Base-by-base conservation (phyloP, 2,329 filamentous ascomycete species). In the Penicillium sp. region DNA sequence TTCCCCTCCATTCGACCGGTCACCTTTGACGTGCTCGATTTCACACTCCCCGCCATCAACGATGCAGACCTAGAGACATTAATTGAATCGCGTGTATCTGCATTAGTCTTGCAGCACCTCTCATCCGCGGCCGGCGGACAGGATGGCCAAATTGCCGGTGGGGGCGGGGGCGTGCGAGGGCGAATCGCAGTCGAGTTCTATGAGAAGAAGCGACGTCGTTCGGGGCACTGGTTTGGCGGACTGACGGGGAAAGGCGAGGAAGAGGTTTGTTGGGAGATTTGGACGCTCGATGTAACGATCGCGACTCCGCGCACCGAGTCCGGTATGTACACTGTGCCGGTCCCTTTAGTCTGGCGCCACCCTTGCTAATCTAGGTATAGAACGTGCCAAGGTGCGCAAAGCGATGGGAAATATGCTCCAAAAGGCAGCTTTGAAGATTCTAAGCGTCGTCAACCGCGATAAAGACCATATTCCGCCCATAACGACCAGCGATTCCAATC, bases 381-480 rank as follows among this genome's bases (percentile, higher is more conserved):
- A 97, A 72, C 86, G 90, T 57, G 86, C 86, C 45, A 96, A 96
- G 72, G 91, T 96, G 63, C 88, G 92, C 66, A 86, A 87, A 67
- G 90, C 91, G 47, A 96, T 96, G 88, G 90, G 93, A 67, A 89
- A 90, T 58, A 94, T 90, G 40, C 84, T 99, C 51, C 85, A 91
- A 60, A 89, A 91, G 58, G 90, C 91, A 7, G 89, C 89, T 55
- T 84, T 96, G 79, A 96, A 96, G 75, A 93, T 97, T 65, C 84
- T 97, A 63, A 87, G 86, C 58, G 88, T 90, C 50, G 91, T 90
- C 66, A 96, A 96, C 75, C 79, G 84, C 47, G 89, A 97, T 74
- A 96, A 95, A 72, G 90, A 95, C 67, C 94, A 97, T 73, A 97
- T 99, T 61, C 94, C 94, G 1, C 94, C 93, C 47, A 97, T 97